Evolutionary conservation across 2,329 filamentous ascomycete species (phyloP).

Genomic region (Truncatella angustata): DNA sequence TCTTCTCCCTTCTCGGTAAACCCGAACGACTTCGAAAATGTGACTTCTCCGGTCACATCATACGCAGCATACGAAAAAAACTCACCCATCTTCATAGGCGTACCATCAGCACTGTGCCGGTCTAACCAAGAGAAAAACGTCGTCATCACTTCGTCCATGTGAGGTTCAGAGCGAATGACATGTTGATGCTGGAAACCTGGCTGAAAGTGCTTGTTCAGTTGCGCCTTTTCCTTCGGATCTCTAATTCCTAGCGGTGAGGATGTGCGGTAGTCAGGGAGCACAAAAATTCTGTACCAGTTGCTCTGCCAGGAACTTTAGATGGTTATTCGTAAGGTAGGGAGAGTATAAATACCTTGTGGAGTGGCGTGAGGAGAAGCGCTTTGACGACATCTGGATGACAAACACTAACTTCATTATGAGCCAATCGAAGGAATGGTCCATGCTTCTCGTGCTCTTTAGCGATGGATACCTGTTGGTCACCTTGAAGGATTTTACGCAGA

Average conservation of each 20-base stretch:
- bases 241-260: not conserved
- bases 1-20: conserved; percentile 25
- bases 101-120: not conserved
- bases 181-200: conserved; percentile 5
- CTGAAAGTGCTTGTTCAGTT: not conserved
- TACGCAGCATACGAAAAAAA: conserved; percentile 18
- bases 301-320: not conserved
- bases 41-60: conserved; percentile 25
- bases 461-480: conserved; percentile 1
- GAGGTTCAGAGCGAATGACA: conserved; percentile 3
- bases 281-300: conserved; percentile 11
- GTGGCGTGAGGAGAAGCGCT: not conserved
- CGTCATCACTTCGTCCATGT: conserved; percentile 5
- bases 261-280: conserved; percentile 7
- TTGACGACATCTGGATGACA: not conserved
- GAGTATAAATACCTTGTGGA: conserved; percentile 2
- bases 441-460: conserved; percentile 1
- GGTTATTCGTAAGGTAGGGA: not conserved
- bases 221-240: conserved; percentile 5
- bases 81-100: conserved; percentile 6
- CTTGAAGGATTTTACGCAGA: not conserved
- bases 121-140: conserved; percentile 6
- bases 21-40: conserved; percentile 25
- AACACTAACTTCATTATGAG: conserved; percentile 5
- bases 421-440: conserved; percentile 2